phyloP scores from a whole-genome alignment of 2,329 filamentous ascomycete species.

The Magnaporthiopsis poae region DNA sequence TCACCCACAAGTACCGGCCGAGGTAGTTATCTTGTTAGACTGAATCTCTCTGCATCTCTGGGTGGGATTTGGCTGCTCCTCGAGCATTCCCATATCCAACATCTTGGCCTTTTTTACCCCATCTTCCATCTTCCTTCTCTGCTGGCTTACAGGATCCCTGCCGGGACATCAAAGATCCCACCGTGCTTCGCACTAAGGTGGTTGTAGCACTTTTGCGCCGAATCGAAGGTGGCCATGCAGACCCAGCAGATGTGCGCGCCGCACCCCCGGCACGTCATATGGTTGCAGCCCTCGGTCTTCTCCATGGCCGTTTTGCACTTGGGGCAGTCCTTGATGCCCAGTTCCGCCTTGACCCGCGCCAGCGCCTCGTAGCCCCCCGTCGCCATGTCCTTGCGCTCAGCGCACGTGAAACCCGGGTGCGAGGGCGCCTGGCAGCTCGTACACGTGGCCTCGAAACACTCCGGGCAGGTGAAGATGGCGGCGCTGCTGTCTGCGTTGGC shows the following conservation, averaged over 20 bases:
- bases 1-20: too few species aligned
- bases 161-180: background rate
- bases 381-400: constrained; percentile 4
- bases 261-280: constrained; percentile 8
- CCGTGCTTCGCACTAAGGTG: background rate
- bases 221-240: constrained; percentile 4
- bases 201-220: background rate
- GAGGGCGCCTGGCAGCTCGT: constrained; percentile 22
- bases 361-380: too few species aligned
- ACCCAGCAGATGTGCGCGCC: constrained; percentile 8
- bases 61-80: too few species aligned
- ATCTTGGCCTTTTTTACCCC: too few species aligned
- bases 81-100: too few species aligned
- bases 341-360: constrained; percentile 1
- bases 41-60: too few species aligned
- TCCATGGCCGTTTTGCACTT: constrained; percentile 7
- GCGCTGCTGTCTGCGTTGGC: background rate
- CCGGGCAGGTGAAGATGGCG: constrained; percentile 23
- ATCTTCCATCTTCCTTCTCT: background rate
- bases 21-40: too few species aligned
- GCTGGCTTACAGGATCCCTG: too few species aligned
- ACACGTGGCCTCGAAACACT: constrained; percentile 27
- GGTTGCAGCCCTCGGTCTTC: constrained; percentile 8
- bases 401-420: constrained; percentile 19
- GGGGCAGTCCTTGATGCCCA: constrained; percentile 12